phyloP scores from a whole-genome alignment of 108 stramenopile genomes.

The Nannochloropsis gaditana region DNA sequence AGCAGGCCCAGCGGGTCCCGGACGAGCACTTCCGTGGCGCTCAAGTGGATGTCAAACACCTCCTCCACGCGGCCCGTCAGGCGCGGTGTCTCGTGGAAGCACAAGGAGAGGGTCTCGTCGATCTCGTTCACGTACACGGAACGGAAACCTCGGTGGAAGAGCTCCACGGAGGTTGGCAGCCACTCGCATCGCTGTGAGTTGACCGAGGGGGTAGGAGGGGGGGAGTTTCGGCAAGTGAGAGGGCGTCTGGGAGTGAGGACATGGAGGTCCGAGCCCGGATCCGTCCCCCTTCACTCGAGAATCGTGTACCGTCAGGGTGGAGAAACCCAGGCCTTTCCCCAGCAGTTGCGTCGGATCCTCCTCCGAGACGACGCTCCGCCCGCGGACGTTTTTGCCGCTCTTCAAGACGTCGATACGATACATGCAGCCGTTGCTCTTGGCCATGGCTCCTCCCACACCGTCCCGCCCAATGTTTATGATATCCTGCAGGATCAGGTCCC shows the following conservation, averaged over 20 bases:
- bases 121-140: constrained; percentile 11
- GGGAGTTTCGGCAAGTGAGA: no score
- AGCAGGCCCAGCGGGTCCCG: not conserved
- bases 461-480: not conserved
- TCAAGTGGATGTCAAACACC: not conserved
- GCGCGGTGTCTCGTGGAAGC: not conserved
- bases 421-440: not conserved
- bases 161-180: constrained; percentile 1
- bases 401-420: constrained; percentile 3
- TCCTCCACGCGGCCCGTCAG: constrained; percentile 2
- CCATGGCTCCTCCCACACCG: constrained; percentile 2
- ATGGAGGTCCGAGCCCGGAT: no score
- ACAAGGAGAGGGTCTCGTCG: constrained; percentile 1
- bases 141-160: not conserved
- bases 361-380: not conserved
- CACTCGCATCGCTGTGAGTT: not conserved
- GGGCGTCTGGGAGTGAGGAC: no score
- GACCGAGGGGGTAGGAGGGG: no score
- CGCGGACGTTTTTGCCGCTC: constrained; percentile 5
- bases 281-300: no score
- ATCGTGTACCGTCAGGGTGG: not conserved
- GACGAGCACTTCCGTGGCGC: not conserved
- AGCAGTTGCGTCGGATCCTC: not conserved
- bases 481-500: constrained; percentile 1
- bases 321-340: constrained; percentile 5